Conservation (phyloP, 768 basidiomycete genomes). For the Tremella mesenterica region DNA sequence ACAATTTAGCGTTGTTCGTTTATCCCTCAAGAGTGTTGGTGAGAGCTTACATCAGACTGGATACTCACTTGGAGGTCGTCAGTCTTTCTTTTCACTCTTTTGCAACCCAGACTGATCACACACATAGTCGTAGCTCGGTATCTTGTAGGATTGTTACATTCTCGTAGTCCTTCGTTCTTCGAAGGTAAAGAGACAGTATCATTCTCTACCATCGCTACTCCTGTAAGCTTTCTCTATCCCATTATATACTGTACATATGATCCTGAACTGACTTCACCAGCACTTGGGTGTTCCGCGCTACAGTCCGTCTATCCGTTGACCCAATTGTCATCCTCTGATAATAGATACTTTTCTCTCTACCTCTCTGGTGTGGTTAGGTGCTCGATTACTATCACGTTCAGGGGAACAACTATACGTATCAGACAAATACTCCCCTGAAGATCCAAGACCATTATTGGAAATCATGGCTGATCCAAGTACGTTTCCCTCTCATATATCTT, state of each 20-base stretch:
- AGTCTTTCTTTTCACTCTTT: background rate
- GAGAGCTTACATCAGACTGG: slow-evolving; percentile 12
- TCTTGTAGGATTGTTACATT: slow-evolving; percentile 27
- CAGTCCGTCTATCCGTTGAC: slow-evolving; percentile 13
- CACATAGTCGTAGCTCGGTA: slow-evolving; percentile 29
- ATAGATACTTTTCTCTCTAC: slow-evolving; percentile 27
- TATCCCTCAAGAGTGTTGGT: background rate
- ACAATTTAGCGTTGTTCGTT: slow-evolving; percentile 24
- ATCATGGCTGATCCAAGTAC: slow-evolving; percentile 35
- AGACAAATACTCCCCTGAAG: slow-evolving; percentile 26
- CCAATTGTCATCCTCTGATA: background rate
- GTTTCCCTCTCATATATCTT: too few species aligned
- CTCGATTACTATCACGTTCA: slow-evolving; percentile 22
- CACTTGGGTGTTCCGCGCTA: slow-evolving; percentile 34
- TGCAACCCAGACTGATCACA: background rate
- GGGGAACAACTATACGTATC: slow-evolving; percentile 28
- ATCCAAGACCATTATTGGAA: slow-evolving; percentile 27
- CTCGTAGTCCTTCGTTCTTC: slow-evolving; percentile 32
- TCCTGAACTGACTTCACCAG: slow-evolving; percentile 4
- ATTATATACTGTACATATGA: background rate
- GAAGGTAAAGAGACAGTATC: slow-evolving; percentile 17
- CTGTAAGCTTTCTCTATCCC: slow-evolving; percentile 11
- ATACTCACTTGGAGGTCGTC: slow-evolving; percentile 24
- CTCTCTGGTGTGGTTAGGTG: slow-evolving; percentile 17
- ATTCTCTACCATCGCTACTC: slow-evolving; percentile 32